Conservation (phyloP, 1,284 basidiomycete species). For the Pascua sp. region DNA sequence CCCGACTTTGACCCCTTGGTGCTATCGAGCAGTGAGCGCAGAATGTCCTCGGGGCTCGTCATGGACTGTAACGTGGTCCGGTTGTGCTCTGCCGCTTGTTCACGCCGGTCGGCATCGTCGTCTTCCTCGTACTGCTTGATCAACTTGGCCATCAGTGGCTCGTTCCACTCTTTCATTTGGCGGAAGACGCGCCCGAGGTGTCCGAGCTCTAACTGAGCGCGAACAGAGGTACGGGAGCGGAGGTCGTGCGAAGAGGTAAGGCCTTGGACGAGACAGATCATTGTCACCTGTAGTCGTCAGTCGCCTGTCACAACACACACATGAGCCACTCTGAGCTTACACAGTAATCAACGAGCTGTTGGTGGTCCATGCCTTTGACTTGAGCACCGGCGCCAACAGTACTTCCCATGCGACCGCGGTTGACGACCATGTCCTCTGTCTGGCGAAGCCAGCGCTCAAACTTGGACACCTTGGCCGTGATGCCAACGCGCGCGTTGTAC, state of each 20-base stretch:
- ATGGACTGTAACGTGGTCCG: constrained; percentile 66
- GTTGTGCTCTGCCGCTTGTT: constrained; percentile 73
- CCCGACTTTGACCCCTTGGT: constrained; percentile 73
- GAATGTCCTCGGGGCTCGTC: constrained; percentile 79
- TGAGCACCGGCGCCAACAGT: constrained; percentile 91
- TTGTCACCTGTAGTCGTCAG: constrained; percentile 22
- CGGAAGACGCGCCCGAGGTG: constrained; percentile 73
- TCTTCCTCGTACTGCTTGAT: constrained; percentile 64
- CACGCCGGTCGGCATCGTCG: constrained; percentile 74
- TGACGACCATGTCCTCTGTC: constrained; percentile 71
- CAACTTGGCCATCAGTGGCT: constrained; percentile 60
- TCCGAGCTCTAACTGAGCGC: constrained; percentile 78
- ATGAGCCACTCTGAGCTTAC: constrained; percentile 21
- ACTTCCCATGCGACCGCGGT: constrained; percentile 91
- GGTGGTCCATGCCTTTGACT: constrained; percentile 54
- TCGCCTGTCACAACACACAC: too few relatives aligned
- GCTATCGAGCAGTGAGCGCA: constrained; percentile 71
- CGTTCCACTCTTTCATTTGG: constrained; percentile 66
- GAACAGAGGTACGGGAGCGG: constrained; percentile 35
- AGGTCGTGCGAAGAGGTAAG: constrained; percentile 39
- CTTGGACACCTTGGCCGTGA: constrained; percentile 60
- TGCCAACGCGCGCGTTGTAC: constrained; percentile 30
- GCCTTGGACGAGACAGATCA: constrained; percentile 29
- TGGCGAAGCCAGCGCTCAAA: constrained; percentile 91
- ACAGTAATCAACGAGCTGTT: constrained; percentile 34